Percentiles rank a stretch among this genome's conserved stretches.
These are phyloP conservation scores for Mycothermus thermophilus DNA, from an alignment of 495 filamentous ascomycete genomes.

Conservation along the genomic window DNA sequence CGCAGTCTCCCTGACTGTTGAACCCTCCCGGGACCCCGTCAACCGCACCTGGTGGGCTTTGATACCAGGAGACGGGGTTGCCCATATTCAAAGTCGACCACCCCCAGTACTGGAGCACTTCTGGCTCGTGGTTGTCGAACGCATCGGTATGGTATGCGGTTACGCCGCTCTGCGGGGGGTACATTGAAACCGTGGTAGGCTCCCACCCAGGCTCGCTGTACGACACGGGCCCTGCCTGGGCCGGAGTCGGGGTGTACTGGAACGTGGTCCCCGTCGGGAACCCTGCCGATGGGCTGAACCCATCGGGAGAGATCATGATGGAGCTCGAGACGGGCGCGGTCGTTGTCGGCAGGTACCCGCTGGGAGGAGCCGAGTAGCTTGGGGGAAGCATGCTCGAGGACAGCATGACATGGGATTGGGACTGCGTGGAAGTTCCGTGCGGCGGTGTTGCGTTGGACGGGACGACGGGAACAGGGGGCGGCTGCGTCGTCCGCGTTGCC, in stretches of 20 bases:
- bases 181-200: background rate
- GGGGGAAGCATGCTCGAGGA: background rate
- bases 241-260: background rate
- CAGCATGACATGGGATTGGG: no score
- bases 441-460: no score
- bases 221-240: background rate
- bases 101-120: conserved; percentile 15
- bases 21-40: background rate
- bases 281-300: conserved; percentile 1
- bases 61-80: conserved; percentile 11
- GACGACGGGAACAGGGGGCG: no score
- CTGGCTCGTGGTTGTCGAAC: conserved; percentile 7
- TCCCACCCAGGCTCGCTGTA: conserved; percentile 11
- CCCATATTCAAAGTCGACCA: conserved; percentile 15
- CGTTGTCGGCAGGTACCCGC: background rate
- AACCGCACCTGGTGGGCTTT: background rate
- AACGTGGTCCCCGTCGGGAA: background rate
- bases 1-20: background rate
- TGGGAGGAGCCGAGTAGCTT: background rate
- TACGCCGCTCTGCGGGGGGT: background rate
- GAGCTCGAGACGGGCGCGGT: background rate
- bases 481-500: no score
- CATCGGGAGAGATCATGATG: background rate
- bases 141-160: conserved; percentile 1
- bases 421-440: no score